Conservation (phyloP, 129 eudicot species). For the Tagetes erecta region DNA sequence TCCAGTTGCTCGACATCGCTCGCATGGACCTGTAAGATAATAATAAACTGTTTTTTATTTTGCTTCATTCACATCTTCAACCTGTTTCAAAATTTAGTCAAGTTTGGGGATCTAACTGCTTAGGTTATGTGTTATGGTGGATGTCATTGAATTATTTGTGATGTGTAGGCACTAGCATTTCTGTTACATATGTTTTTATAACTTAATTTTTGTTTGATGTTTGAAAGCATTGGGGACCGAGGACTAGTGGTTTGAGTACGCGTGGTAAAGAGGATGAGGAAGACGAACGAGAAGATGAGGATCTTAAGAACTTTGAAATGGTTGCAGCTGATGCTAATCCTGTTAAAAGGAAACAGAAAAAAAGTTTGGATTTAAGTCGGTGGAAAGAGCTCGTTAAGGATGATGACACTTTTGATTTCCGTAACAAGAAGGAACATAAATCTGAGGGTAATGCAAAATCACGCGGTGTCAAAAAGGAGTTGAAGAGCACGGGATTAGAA, state of each 20-base stretch:
- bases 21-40: conserved; percentile 86
- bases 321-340: conserved; percentile 72
- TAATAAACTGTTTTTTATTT: neutral
- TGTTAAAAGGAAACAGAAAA: conserved; percentile 69
- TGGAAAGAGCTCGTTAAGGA: conserved; percentile 53
- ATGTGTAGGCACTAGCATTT: neutral
- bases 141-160: conserved; percentile 11
- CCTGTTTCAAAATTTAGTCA: too few species aligned
- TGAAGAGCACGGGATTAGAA: conserved; percentile 4
- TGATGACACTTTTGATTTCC: conserved; percentile 24
- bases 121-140: conserved; percentile 1
- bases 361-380: conserved; percentile 58
- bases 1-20: conserved; percentile 97
- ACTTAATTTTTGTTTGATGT: conserved; percentile 6
- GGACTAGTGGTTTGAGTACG: conserved; percentile 20
- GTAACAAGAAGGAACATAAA: conserved; percentile 35
- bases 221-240: conserved; percentile 66
- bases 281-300: conserved; percentile 49
- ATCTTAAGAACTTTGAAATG: conserved; percentile 30
- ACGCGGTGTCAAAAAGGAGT: conserved; percentile 21
- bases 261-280: conserved; percentile 26
- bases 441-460: conserved; percentile 27
- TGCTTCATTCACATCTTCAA: neutral
- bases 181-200: neutral
- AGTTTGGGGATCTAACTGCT: too few species aligned